phyloP scores from a whole-genome alignment of 2,329 filamentous ascomycete genomes.

The Cladosporium colombiae region DNA sequence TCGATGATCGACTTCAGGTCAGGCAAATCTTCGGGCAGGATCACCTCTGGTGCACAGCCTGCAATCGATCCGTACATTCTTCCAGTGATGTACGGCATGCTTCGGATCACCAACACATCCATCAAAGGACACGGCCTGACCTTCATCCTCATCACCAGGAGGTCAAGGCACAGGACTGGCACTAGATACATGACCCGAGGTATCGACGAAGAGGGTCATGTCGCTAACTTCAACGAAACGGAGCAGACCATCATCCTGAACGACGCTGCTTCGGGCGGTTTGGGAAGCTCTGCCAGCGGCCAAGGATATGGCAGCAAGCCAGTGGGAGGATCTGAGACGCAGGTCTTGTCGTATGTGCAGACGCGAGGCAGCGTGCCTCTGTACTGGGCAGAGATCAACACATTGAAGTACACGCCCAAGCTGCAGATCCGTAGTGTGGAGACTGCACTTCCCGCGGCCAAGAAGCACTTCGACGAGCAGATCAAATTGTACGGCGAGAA shows the following conservation, averaged over 20 bases:
- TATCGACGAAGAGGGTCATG: slow-evolving; percentile 88
- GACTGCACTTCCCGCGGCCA: slow-evolving; percentile 73
- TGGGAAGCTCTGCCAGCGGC: slow-evolving; percentile 64
- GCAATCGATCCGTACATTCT: slow-evolving; percentile 88
- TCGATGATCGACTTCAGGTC: slow-evolving; percentile 88
- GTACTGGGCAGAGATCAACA: slow-evolving; percentile 96
- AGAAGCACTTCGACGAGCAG: slow-evolving; percentile 89
- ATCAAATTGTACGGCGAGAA: slow-evolving; percentile 93
- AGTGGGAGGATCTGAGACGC: slow-evolving; percentile 70
- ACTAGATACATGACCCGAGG: slow-evolving; percentile 95
- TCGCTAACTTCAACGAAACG: slow-evolving; percentile 99
- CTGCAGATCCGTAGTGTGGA: slow-evolving; percentile 86
- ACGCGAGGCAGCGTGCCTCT: slow-evolving; percentile 94
- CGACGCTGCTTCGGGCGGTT: slow-evolving; percentile 66
- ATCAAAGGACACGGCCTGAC: slow-evolving; percentile 85
- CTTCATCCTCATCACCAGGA: slow-evolving; percentile 81
- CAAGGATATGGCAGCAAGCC: slow-evolving; percentile 73
- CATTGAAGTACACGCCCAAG: slow-evolving; percentile 85
- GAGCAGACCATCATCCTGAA: slow-evolving; percentile 91
- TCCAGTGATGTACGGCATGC: slow-evolving; percentile 93
- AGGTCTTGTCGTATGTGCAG: slow-evolving; percentile 92
- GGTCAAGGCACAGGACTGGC: slow-evolving; percentile 83
- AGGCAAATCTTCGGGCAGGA: slow-evolving; percentile 57
- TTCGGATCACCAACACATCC: slow-evolving; percentile 82
- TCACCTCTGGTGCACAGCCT: slow-evolving; percentile 69